These are phyloP conservation scores for Jacaranda copaia DNA, from an alignment of 257 asterid species.

Conservation along the genomic window DNA sequence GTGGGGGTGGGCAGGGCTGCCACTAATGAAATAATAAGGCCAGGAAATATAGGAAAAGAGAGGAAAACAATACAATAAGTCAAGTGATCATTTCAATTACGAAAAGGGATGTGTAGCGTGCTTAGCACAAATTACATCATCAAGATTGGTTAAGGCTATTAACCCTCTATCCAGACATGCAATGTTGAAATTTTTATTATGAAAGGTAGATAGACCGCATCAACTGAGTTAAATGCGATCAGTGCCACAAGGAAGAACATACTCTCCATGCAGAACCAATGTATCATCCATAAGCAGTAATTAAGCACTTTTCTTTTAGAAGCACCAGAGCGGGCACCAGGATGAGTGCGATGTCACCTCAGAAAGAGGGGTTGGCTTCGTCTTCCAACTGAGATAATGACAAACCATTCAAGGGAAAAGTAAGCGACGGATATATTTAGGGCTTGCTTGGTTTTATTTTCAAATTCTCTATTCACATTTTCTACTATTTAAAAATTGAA, in stretches of 20 bases:
- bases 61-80: background rate
- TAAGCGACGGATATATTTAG: background rate
- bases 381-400: slow-evolving; percentile 65
- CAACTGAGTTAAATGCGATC: slow-evolving; percentile 9
- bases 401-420: slow-evolving; percentile 31
- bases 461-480: too few relatives aligned
- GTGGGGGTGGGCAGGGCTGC: too few relatives aligned
- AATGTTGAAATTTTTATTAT: slow-evolving; percentile 16
- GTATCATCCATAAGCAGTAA: slow-evolving; percentile 86
- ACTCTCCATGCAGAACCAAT: slow-evolving; percentile 99
- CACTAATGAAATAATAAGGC: background rate
- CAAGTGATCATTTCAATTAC: background rate
- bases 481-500: too few relatives aligned
- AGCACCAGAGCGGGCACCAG: slow-evolving; percentile 63
- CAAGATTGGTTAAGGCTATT: background rate
- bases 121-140: slow-evolving; percentile 22
- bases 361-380: slow-evolving; percentile 76
- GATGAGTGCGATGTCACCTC: slow-evolving; percentile 75
- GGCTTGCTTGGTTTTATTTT: too few relatives aligned
- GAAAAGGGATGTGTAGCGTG: background rate
- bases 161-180: slow-evolving; percentile 12
- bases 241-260: slow-evolving; percentile 48
- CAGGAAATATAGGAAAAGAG: slow-evolving; percentile 14
- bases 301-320: slow-evolving; percentile 82
- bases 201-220: background rate